Base-by-base conservation (phyloP, 768 basidiomycete species). In the Dentipellis fragilis region DNA sequence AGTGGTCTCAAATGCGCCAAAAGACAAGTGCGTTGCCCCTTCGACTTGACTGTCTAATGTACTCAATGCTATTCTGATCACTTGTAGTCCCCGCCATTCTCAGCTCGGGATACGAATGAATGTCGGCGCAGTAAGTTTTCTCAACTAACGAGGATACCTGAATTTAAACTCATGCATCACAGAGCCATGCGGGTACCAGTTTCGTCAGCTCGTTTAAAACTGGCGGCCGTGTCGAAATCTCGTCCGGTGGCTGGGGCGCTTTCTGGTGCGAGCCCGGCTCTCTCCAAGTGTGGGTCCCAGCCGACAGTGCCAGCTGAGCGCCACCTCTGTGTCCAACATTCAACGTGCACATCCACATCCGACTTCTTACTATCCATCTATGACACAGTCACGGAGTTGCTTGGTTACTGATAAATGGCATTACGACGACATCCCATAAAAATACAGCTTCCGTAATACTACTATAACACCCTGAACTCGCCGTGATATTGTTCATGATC, bases 71-170 rank as follows among this genome's bases (percentile, higher is more conserved):
- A 14, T 3, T 3, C 3, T 49, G 38, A 22, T 4, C 16, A 56
- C 38, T 35, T 14, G 12, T 39, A 48, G 21, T 3, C 17, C 55
- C 12, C 56, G 58, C 54, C 42, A 55, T 36, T 49, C 52, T 49
- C 57, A 71, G 46, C 75, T 78, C 56, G 73, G 69, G 54, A 69
- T 85, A 55, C 79, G 80, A 58, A 88, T 89, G 85, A 77, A 81
- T 59, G 79, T 87, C 60, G 83, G 84, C 48, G 63, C 63, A 54
- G 86, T 86, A 51, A 65, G 83, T 23, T 21, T 22, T 23, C 9
- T 42, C 40, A 8, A 42, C 2, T 42, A n/a, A 9, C 48, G 19
- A 23, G 9, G 16, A 21, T 23, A 10, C 22, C 8, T 21, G 16
- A 49, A 23, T 16, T 74, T 16, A 39, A 49, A 19, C 11, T 58